Evolutionary conservation across 306 rosid species (phyloP), one percentile per base, ranked within the genome.

Genomic region (Betula pendula): DNA sequence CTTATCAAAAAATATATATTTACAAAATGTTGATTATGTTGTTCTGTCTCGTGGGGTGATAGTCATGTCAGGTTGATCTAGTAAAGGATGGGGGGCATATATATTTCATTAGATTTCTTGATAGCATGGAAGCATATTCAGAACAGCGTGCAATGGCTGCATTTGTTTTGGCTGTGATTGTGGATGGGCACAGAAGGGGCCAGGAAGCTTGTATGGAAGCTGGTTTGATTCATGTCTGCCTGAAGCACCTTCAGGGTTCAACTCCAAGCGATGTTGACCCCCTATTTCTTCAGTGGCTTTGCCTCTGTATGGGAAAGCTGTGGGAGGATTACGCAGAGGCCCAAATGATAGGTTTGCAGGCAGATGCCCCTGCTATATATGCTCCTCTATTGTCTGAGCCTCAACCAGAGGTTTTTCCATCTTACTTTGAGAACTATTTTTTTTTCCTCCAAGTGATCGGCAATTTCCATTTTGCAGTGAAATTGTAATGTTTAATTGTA

Each of bases 61-160:
- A 96, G 99, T 96, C 99, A 45, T 96, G 99, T 74, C 99, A 96
- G 90, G 94, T 90, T 81, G 99, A 96, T 93, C 85, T 96, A 68
- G 99, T 92, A 65, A 96, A 96, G 90, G 99, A 96, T 79, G 92
- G 90, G 43, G 97, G 99, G 48, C 99, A 93, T 83, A 85, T 82
- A 7, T 96, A 96, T 84, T 96, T 96, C 87, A 91, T 96, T 75
- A 90, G 90, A 84, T 92, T 92, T 85, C 99, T 96, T 86, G 99
- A 96, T 85, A 92, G 96, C 84, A 77, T 77, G 85, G 99, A 96
- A 82, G 97, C 96, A 68, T 93, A 49, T 83, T 97, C 98, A 40
- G 97, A 96, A 78, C 97, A 93, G 76, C 96, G 94, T 58, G 99
- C 99, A 77, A 93, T 93, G 99, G 97, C 99, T 79, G 99, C 99